A percentile compares a stretch with the other conserved stretches of the same genome.
Conservation (phyloP, 1,284 basidiomycete species). For the Salmacisia buchloeana region DNA sequence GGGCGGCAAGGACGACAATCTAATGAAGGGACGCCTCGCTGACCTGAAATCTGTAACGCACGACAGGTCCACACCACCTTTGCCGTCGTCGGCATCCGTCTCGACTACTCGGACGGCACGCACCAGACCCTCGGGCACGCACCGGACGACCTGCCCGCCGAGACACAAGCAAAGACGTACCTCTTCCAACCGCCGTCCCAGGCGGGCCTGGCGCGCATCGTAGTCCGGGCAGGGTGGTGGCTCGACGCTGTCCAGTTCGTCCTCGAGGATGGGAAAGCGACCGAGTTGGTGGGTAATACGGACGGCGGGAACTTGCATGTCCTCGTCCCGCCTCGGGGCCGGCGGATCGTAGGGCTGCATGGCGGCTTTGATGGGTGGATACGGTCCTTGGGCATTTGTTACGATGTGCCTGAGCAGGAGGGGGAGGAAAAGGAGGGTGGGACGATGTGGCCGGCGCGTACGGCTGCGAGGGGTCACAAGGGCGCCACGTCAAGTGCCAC, state of each 20-base stretch:
- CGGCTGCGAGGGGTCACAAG: no score
- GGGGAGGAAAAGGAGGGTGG: no score
- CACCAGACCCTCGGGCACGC: not conserved
- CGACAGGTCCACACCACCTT: no score
- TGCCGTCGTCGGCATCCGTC: not conserved
- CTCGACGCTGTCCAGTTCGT: slow-evolving; percentile 27
- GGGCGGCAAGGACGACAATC: not conserved
- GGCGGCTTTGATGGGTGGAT: slow-evolving; percentile 9
- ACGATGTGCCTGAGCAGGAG: no score
- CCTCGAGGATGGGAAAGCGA: slow-evolving; percentile 16
- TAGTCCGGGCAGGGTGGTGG: slow-evolving; percentile 24
- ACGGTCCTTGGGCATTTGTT: not conserved
- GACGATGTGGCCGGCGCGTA: no score
- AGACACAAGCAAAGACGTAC: slow-evolving; percentile 17
- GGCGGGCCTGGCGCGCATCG: slow-evolving; percentile 17
- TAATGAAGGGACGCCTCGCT: not conserved
- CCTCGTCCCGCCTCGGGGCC: slow-evolving; percentile 17
- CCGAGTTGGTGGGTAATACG: slow-evolving; percentile 23
- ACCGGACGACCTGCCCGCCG: slow-evolving; percentile 8
- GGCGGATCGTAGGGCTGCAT: slow-evolving; percentile 19
- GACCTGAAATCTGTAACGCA: not conserved
- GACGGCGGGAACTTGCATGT: slow-evolving; percentile 19
- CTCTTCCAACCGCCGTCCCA: slow-evolving; percentile 9
- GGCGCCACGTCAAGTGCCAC: no score
- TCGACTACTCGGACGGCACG: not conserved